phyloP scores from a whole-genome alignment of 805 yeast species.

The Candida ovalis region DNA sequence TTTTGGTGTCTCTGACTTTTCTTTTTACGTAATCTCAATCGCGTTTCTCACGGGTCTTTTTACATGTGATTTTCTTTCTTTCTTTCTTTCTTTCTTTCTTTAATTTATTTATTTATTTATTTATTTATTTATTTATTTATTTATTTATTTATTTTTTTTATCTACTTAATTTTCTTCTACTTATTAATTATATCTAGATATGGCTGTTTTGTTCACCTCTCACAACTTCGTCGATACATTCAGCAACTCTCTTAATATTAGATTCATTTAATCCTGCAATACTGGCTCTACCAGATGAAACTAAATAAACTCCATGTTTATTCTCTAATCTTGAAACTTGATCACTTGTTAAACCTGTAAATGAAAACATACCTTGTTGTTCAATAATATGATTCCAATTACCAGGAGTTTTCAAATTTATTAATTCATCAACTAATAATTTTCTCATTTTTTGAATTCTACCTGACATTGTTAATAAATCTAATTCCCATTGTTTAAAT shows the following conservation, averaged over 20 bases:
- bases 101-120: no score
- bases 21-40: neutral
- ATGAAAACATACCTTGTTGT: conserved; percentile 97
- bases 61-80: neutral
- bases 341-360: conserved; percentile 75
- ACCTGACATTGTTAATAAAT: conserved; percentile 80
- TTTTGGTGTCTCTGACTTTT: neutral
- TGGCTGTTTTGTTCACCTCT: conserved; percentile 12
- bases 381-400: conserved; percentile 85
- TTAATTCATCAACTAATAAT: conserved; percentile 57
- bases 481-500: conserved; percentile 75
- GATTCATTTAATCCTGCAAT: conserved; percentile 87
- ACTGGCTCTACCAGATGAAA: conserved; percentile 82
- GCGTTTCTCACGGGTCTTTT: neutral
- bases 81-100: no score
- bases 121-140: no score
- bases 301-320: conserved; percentile 78
- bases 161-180: no score
- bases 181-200: neutral
- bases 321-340: conserved; percentile 76
- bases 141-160: no score
- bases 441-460: conserved; percentile 80
- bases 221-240: conserved; percentile 77
- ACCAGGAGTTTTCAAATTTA: conserved; percentile 73
- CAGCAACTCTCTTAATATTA: conserved; percentile 76